These are phyloP conservation scores for Nicotiana rustica DNA, from an alignment of 305 asterid genomes.

Conservation along the genomic window DNA sequence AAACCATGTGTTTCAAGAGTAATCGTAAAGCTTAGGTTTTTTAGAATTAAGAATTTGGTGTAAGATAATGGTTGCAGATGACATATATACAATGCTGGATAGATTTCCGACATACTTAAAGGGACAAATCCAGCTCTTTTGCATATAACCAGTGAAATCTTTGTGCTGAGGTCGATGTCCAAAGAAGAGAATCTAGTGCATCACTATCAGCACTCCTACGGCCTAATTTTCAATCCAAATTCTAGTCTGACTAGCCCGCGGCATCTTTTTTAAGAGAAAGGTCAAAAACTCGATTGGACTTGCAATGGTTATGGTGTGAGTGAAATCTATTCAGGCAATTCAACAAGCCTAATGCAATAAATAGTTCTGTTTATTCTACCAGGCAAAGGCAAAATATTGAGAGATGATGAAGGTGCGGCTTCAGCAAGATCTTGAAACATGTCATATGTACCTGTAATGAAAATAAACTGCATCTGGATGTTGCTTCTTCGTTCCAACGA, in stretches of 20 bases:
- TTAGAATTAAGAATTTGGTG: neutral
- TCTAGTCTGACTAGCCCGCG: neutral
- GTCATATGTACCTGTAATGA: constrained; percentile 66
- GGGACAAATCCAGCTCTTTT: neutral
- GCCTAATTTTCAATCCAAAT: constrained; percentile 15
- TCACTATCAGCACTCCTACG: neutral
- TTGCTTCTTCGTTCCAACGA: constrained; percentile 97
- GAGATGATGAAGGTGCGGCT: neutral
- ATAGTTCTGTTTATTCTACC: neutral
- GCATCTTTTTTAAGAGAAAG: neutral
- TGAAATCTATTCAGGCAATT: neutral
- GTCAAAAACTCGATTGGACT: neutral
- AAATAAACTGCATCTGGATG: constrained; percentile 79
- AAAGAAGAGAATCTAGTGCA: neutral
- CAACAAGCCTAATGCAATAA: constrained; percentile 15
- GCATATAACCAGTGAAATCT: neutral
- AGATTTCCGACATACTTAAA: neutral
- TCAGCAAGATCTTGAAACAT: constrained; percentile 30
- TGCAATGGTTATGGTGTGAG: neutral
- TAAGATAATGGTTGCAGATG: neutral
- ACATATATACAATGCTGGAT: constrained; percentile 9
- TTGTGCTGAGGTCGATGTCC: constrained; percentile 4
- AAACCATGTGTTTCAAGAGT: neutral
- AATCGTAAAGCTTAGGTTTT: neutral
- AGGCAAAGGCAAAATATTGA: constrained; percentile 4